These are phyloP conservation scores for Penicillium glabrum DNA, from an alignment of 2,329 filamentous ascomycete species.

Conservation along the genomic window DNA sequence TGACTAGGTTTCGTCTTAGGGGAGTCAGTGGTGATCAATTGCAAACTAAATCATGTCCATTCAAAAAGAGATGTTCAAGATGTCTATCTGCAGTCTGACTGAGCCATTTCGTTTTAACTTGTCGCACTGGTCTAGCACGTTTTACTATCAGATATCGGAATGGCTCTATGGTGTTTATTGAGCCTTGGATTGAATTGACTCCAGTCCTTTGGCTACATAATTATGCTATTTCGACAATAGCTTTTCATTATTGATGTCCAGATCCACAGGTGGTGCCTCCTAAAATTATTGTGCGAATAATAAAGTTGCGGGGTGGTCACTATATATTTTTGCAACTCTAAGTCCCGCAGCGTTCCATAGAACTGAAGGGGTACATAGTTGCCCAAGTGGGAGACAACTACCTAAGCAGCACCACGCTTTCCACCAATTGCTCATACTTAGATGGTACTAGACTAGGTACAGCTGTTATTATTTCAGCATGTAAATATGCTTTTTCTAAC, in stretches of 20 bases:
- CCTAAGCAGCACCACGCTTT: background rate
- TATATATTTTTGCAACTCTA: background rate
- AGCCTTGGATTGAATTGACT: background rate
- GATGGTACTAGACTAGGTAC: background rate
- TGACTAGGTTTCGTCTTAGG: background rate
- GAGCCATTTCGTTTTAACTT: background rate
- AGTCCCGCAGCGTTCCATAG: background rate
- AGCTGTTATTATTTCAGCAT: background rate
- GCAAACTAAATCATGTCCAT: background rate
- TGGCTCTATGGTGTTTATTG: background rate
- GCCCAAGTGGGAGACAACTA: background rate
- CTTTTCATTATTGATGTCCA: too few species aligned
- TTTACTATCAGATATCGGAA: too few species aligned
- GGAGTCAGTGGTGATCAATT: background rate
- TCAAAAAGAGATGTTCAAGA: background rate
- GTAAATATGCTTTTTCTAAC: background rate
- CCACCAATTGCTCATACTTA: background rate
- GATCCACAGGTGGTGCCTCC: background rate
- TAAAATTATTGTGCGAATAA: background rate
- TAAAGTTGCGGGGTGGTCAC: background rate
- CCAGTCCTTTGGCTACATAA: background rate
- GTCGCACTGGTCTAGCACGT: background rate
- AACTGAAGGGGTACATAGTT: background rate
- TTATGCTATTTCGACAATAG: background rate
- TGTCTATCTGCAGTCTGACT: background rate